Evolutionary conservation across 176 grass and related monocot genomes (phyloP), one percentile per base, ranked within the genome.

Genomic region (Aegilops sharonensis): DNA sequence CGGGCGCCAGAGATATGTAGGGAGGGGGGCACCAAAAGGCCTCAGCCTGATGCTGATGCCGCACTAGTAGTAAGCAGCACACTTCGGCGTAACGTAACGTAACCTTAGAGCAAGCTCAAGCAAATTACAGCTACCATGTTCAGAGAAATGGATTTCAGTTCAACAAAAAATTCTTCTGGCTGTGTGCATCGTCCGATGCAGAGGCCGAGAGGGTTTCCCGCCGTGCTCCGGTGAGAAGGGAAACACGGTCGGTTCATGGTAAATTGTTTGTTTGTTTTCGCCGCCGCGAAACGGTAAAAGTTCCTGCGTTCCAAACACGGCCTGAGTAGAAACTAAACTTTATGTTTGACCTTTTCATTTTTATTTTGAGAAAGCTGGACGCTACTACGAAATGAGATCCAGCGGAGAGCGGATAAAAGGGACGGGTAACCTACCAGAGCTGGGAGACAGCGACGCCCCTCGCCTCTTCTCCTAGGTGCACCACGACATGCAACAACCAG

Each of bases 401-500:
- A 91, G 89, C 81, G 69, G 14, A 39, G 56, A 70, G 50, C 85
- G 21, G 21, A 76, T 77, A 80, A 87, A 80, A 87, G 68, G 77
- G 77, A 91, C 18, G 81, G 85, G 70, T 81, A 85, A 64, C 85
- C 85, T 77, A 84, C 81, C 85, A 9, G 25, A 91, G 71, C 61
- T 81, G 69, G 37, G 77, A 31, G 81, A 91, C 77, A 88, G 36
- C 42, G 89, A 91, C 81, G 47, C 61, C 43, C 24, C 25, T n/a
- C 45, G 45, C 45, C 59, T 74, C 45, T 79, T 77, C 85, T 15
- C 60, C 27, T 37, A 59, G 47, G 75, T 75, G 61, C 78, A 34
- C 32, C 40, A 83, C 47, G 24, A 20, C 57, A 8, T 54, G 73
- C 30, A 75, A 34, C 79, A 72, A 9, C 20, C 23, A 45, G 18